Evolutionary conservation across 164 flowering plant genomes (phyloP), one percentile per base, ranked within the genome.

Genomic region (Stephania japonica): DNA sequence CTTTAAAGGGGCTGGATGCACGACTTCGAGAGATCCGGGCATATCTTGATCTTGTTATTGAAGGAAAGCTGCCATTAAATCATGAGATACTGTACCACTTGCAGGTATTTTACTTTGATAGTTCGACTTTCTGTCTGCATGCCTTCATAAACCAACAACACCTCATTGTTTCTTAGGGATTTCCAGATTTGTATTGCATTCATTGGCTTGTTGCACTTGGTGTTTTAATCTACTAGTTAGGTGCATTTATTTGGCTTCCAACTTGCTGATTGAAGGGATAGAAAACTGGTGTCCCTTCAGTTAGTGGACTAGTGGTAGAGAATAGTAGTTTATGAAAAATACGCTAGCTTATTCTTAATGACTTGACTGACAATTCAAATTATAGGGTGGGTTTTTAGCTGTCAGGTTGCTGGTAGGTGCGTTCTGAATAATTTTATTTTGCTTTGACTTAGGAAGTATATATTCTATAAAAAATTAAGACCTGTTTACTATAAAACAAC

Each of bases 21-120:
- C 85, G 98, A 26, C 85, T 96, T 13, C 75, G 84, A 69, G 99
- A 93, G 80, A 96, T 96, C 53, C 87, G 91, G 8, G 79, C 86
- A 74, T 96, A 96, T 81, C 87, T 96, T 42, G 97, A 92, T 27
- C 89, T 88, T 82, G 98, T 96, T 24, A 78, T 96, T 80, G 95
- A 89, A 24, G 95, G 82, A 80, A 91, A 89, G 76, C 89, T 95
- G 23, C 99, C 99, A 16, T 47, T 95, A 62, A 95, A 93, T 74
- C 98, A 94, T 78, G 98, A 92, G 84, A 94, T 94, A 67, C 80
- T 94, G 67, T 93, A 90, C 83, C 97, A 95, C 83, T 78, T 95
- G 61, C 99, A 95, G 77, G 77, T 75, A 32, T 13, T 1, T 69
- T 69, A 47, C 47, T 0, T 43, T 42, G 7, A 42, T 41, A 11